These are phyloP conservation scores for Avena eriantha DNA, from an alignment of 176 grass and related monocot species.

Conservation along the genomic window DNA sequence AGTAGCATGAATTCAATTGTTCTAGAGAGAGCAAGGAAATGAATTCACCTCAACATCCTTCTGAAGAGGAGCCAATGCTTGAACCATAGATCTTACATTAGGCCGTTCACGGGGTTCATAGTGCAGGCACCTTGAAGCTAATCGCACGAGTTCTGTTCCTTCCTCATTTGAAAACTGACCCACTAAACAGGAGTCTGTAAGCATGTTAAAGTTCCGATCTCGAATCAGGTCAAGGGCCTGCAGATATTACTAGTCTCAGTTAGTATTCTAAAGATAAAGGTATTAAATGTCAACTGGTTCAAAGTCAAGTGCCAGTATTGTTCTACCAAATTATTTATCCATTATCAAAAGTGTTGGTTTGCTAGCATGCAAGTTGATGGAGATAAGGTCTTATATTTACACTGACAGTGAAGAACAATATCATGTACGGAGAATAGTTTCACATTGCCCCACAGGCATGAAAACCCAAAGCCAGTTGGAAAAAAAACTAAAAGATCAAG, in stretches of 20 bases:
- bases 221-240: constrained; percentile 99
- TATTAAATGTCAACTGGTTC: too few species aligned
- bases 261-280: constrained; percentile 25
- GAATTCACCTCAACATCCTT: constrained; percentile 82
- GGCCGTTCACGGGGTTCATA: constrained; percentile 95
- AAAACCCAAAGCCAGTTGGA: not conserved
- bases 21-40: constrained; percentile 21
- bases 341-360: not conserved
- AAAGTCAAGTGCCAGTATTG: too few species aligned
- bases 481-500: constrained; percentile 1
- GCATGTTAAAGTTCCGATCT: constrained; percentile 94
- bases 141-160: constrained; percentile 89
- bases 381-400: not conserved
- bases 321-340: not conserved
- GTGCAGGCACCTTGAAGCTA: constrained; percentile 98
- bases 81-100: constrained; percentile 87
- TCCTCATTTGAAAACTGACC: constrained; percentile 98
- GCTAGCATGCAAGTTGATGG: constrained; percentile 33
- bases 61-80: constrained; percentile 84
- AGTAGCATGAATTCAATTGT: constrained; percentile 20
- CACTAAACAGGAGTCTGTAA: constrained; percentile 95
- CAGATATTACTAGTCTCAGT: constrained; percentile 44
- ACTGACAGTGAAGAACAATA: not conserved
- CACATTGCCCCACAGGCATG: not conserved
- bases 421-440: constrained; percentile 1